A percentile compares a stretch with the other conserved stretches of the same genome.
phyloP scores from a whole-genome alignment of 805 yeast genomes.

The Metahyphopichia silvanorum region DNA sequence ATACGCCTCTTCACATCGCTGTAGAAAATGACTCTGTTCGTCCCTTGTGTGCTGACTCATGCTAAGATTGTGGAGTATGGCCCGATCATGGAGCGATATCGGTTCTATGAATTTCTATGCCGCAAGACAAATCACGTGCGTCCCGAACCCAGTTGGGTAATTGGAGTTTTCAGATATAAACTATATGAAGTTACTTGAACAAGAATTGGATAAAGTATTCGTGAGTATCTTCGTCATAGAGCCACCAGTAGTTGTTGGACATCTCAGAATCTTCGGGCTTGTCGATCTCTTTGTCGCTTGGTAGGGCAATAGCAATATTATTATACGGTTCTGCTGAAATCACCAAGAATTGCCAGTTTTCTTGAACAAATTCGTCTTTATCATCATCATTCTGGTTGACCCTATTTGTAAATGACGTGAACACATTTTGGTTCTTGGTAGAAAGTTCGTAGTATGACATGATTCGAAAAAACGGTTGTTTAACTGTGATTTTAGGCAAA shows the following conservation, averaged over 20 bases:
- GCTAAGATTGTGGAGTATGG: too few species aligned
- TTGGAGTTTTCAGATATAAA: too few species aligned
- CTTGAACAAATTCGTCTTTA: slow-evolving; percentile 18
- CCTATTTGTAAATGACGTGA: slow-evolving; percentile 21
- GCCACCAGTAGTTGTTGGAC: slow-evolving; percentile 53
- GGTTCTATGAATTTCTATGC: too few species aligned
- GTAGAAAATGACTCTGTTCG: slow-evolving; percentile 9
- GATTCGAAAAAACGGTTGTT: slow-evolving; percentile 64
- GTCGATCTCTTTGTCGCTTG: slow-evolving; percentile 52
- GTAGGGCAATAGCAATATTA: slow-evolving; percentile 72
- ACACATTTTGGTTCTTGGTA: slow-evolving; percentile 35
- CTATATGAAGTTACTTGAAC: slow-evolving; percentile 36
- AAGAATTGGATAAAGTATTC: slow-evolving; percentile 71
- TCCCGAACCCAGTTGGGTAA: too few species aligned
- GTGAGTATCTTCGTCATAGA: slow-evolving; percentile 68
- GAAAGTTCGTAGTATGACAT: slow-evolving; percentile 73
- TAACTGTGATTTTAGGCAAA: slow-evolving; percentile 46
- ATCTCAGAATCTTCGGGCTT: slow-evolving; percentile 24
- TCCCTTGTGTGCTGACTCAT: slow-evolving; percentile 3
- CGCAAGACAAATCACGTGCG: too few species aligned
- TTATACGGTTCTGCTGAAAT: slow-evolving; percentile 91
- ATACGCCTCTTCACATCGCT: slow-evolving; percentile 29
- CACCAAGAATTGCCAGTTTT: slow-evolving; percentile 64
- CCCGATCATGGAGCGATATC: too few species aligned
- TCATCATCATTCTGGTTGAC: slow-evolving; percentile 13